Base-by-base conservation (phyloP, 495 filamentous ascomycete species). In the Xylaria cubensis region DNA sequence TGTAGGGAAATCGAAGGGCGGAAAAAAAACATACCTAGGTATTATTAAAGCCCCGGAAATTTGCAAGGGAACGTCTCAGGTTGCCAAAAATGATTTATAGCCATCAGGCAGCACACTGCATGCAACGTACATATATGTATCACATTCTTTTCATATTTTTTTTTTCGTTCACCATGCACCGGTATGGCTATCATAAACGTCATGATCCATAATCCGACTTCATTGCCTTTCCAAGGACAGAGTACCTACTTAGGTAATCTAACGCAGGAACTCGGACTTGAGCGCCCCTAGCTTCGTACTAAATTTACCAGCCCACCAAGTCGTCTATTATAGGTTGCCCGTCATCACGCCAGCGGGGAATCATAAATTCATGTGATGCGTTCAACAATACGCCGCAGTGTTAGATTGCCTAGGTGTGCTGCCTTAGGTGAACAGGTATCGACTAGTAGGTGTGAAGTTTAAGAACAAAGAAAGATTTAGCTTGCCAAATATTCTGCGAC, bases 251-350 rank as follows among this genome's bases (percentile, higher is more conserved):
- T 34, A 58, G 26, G 26, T 32, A 58, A 61, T 41, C 32, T 56
- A 39, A 61, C 58, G 58, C 58, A 61, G 58, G 58, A 61, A 61
- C 39, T 17, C 21, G 19, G 58, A 61, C 32, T 39, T 61, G 58
- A 41, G 5, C 58, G 24, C 9, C 58, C 39, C 58, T 61, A 61
- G 58, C 58, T 36, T 61, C 34, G 32, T 58, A 58, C 55, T 58
- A 58, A 61, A 15, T 19, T 17, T 32, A 34, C 29, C 55, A 59
- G 55, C 55, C 55, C 32, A 17, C 12, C 29, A 36, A 24, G 53
- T 56, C 12, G 29, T 56, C 29, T 59, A 17, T 53, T 17, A 58
- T 58, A 61, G 34, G 58, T 39, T 9, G 10, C 17, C 58, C 29
- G 29, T 56, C 26, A 39, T 34, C 58, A 39, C 32, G 19, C 34